Evolutionary conservation across 2,329 filamentous ascomycete genomes (phyloP), one percentile per base, ranked within the genome.

Genomic region (Botrytis fragariae): DNA sequence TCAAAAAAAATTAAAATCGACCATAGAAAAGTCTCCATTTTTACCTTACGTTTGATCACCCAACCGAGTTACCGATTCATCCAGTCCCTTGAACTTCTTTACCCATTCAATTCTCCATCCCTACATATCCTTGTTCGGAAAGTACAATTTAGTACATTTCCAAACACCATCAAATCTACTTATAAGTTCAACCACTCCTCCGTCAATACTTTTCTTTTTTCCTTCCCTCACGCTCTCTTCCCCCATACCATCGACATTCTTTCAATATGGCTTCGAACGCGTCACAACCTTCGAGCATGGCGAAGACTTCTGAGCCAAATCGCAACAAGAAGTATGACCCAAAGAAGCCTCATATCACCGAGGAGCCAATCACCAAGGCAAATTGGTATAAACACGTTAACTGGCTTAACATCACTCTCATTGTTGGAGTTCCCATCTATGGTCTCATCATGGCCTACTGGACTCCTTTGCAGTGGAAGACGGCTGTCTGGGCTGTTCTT

Each of bases 381-480:
- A 97, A 97, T 86, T 96, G 93, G 93, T 91, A 94, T 85, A 92
- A 95, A 85, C 94, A 97, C 82, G 88, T 97, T 86, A 94, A 97
- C 87, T 97, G 94, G 94, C 87, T 97, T 77, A 97, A 97, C 83
- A 91, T 93, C 76, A 88, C 87, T 75, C 88, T 97, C 82, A 95
- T 97, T 82, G 83, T 97, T 77, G 86, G 92, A 77, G 87, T 97
- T 63, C 94, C 95, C 60, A 75, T 95, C 65, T 86, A 88, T 73
- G 94, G 94, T 76, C 88, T 92, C 81, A 83, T 96, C 78, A 87
- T 89, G 72, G 87, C 94, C 69, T 90, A 92, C 84, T 97, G 92
- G 91, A 91, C 93, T 63, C 93, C 93, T 72, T 84, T 95, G 48
- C 86, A 89, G 68, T 83, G 86, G 76, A 90, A 93, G 83, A 97